A percentile compares a stretch with the other conserved stretches of the same genome.
Evolutionary conservation across 2,329 filamentous ascomycete genomes (phyloP).

Genomic region (Cladosporium sp.): DNA sequence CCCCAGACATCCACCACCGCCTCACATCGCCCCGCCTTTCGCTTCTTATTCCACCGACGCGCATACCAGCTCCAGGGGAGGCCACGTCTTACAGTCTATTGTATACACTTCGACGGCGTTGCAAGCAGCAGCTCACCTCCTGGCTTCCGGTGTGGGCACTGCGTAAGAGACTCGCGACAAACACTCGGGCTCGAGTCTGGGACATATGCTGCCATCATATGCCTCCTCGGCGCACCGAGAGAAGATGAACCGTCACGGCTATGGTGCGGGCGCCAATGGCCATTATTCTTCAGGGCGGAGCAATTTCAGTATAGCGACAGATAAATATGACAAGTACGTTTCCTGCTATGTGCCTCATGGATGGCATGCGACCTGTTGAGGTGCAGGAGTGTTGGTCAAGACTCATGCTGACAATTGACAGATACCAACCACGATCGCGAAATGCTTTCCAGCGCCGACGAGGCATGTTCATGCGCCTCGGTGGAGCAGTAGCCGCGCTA

Average conservation of each 20-base stretch:
- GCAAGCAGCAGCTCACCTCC: constrained; percentile 4
- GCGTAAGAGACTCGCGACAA: background rate
- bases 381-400: background rate
- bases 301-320: constrained; percentile 80
- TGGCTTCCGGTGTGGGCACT: constrained; percentile 7
- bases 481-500: constrained; percentile 51
- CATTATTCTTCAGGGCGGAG: constrained; percentile 54
- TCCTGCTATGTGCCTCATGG: background rate
- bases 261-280: constrained; percentile 64
- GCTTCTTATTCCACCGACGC: background rate
- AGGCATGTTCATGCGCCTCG: constrained; percentile 67
- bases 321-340: constrained; percentile 60
- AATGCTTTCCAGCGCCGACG: constrained; percentile 65
- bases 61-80: background rate
- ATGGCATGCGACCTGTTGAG: background rate
- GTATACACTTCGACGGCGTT: background rate
- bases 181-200: background rate
- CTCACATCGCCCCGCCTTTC: background rate
- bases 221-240: constrained; percentile 49
- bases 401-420: constrained; percentile 34
- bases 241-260: constrained; percentile 87
- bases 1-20: background rate
- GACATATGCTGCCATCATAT: constrained; percentile 58
- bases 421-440: constrained; percentile 80
- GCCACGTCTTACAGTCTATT: constrained; percentile 3